Conservation (phyloP, 2,329 filamentous ascomycete species). For the Emmonsiellopsis sp. region DNA sequence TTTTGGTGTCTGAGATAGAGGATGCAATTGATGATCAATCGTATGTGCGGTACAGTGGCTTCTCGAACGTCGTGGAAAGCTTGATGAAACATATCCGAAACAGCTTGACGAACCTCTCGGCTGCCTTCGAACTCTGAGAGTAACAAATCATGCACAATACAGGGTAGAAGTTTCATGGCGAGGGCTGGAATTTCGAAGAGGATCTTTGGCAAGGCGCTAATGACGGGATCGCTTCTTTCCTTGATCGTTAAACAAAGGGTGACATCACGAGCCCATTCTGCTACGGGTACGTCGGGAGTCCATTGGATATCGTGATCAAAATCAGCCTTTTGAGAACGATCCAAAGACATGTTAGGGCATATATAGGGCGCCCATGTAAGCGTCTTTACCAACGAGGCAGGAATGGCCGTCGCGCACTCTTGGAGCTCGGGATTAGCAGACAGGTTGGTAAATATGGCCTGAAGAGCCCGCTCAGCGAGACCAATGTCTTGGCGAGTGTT, state of each 20-base stretch:
- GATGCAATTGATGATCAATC: constrained; percentile 66
- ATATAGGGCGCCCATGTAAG: constrained; percentile 34
- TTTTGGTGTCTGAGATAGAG: constrained; percentile 81
- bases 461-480: constrained; percentile 35
- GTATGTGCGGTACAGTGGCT: constrained; percentile 51
- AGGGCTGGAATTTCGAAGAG: constrained; percentile 58
- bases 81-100: constrained; percentile 57
- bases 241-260: constrained; percentile 47
- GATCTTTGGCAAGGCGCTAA: constrained; percentile 59
- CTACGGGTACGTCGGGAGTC: constrained; percentile 14
- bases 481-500: constrained; percentile 41
- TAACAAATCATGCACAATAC: constrained; percentile 74
- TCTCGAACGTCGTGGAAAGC: constrained; percentile 47
- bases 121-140: constrained; percentile 56
- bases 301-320: constrained; percentile 11
- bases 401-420: constrained; percentile 27
- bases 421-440: constrained; percentile 19
- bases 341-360: constrained; percentile 24
- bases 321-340: constrained; percentile 12
- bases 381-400: constrained; percentile 27
- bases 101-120: constrained; percentile 46
- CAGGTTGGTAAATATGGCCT: constrained; percentile 31
- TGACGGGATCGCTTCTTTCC: constrained; percentile 54
- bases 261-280: constrained; percentile 27
- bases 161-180: constrained; percentile 67